phyloP scores from a whole-genome alignment of 257 asterid species.

The Fraxinus cuspidata region DNA sequence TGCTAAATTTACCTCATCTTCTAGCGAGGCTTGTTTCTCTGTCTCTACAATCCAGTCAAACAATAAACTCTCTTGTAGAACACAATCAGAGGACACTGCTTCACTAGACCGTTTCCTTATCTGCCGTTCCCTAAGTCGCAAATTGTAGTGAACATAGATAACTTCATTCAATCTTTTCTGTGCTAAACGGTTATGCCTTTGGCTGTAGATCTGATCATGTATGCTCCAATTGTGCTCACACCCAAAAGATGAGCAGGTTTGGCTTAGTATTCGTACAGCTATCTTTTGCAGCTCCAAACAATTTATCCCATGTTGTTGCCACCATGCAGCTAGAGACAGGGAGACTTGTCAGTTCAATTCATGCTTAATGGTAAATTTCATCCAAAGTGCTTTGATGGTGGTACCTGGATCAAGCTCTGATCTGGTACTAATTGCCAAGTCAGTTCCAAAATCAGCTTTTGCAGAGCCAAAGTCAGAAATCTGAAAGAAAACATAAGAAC shows the following conservation, averaged over 20 bases:
- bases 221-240: constrained; percentile 92
- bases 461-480: constrained; percentile 85
- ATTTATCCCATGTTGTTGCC: constrained; percentile 95
- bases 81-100: constrained; percentile 52
- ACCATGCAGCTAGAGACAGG: constrained; percentile 82
- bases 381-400: constrained; percentile 25
- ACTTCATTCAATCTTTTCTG: constrained; percentile 72
- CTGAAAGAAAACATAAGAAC: constrained; percentile 41
- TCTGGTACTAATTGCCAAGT: constrained; percentile 88
- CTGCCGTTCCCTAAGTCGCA: constrained; percentile 87
- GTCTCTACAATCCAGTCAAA: constrained; percentile 79
- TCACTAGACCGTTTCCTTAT: constrained; percentile 65
- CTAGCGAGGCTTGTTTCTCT: constrained; percentile 63
- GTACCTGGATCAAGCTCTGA: constrained; percentile 90
- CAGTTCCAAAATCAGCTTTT: constrained; percentile 95
- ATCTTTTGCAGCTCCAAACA: constrained; percentile 86
- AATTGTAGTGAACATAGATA: constrained; percentile 74
- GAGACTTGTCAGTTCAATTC: constrained; percentile 34
- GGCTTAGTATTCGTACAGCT: constrained; percentile 89
- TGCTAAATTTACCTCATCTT: constrained; percentile 67
- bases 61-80: constrained; percentile 68
- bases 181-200: constrained; percentile 62
- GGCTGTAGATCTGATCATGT: constrained; percentile 66
- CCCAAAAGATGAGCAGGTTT: constrained; percentile 83
- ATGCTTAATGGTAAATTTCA: constrained; percentile 17